Evolutionary conservation across 2,329 filamentous ascomycete species (phyloP).

Genomic region (Fusarium sp.): DNA sequence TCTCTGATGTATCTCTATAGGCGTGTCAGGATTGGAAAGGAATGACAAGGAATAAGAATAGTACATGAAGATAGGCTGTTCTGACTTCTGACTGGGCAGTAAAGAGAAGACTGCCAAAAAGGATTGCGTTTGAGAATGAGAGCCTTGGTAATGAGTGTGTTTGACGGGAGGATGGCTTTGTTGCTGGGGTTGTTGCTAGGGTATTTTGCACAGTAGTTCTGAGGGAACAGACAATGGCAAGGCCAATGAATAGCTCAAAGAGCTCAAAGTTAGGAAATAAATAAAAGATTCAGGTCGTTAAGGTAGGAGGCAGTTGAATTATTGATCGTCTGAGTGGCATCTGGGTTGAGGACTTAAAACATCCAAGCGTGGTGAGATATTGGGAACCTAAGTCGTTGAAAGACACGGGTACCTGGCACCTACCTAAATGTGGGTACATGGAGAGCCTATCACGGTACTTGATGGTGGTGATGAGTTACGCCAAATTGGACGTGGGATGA

Average conservation of each 20-base stretch:
- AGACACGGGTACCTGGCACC: constrained; percentile 28
- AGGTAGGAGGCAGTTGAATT: neutral
- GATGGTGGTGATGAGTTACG: constrained; percentile 16
- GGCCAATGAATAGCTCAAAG: neutral
- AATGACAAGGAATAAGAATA: neutral
- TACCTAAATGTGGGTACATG: constrained; percentile 35
- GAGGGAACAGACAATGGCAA: constrained; percentile 1
- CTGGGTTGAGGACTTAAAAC: constrained; percentile 16
- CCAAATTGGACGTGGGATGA: neutral
- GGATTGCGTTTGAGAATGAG: constrained; percentile 1
- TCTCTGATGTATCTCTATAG: neutral
- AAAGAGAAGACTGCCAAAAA: neutral
- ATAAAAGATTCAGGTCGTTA: neutral
- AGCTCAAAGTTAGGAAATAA: neutral
- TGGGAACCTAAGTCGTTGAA: constrained; percentile 21
- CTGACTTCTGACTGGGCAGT: neutral
- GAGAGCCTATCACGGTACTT: constrained; percentile 4
- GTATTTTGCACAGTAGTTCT: constrained; percentile 16
- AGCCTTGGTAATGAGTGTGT: constrained; percentile 5
- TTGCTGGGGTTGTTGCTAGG: constrained; percentile 29
- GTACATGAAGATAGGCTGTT: neutral
- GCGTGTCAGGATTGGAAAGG: neutral
- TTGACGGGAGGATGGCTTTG: constrained; percentile 6
- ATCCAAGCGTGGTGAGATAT: constrained; percentile 37
- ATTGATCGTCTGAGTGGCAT: constrained; percentile 4